Evolutionary conservation across 2,329 filamentous ascomycete species (phyloP).

Genomic region (Apiospora koreana): DNA sequence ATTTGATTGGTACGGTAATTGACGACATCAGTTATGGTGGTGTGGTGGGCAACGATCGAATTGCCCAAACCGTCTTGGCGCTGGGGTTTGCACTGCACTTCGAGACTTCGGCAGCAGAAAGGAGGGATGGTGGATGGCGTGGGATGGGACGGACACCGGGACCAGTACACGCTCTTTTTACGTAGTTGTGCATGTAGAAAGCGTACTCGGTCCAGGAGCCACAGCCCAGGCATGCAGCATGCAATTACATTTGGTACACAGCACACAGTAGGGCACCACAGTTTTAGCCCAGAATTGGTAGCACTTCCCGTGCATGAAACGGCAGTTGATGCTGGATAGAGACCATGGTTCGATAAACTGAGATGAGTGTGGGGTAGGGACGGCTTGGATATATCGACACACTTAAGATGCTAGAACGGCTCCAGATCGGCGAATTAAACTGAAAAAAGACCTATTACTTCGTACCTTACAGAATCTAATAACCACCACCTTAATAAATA

Average conservation of each 20-base stretch:
- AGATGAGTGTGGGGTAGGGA: slow-evolving; percentile 5
- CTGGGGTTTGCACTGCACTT: too few relatives aligned
- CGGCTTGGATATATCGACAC: background rate
- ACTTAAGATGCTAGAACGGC: background rate
- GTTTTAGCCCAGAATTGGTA: background rate
- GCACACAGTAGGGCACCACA: background rate
- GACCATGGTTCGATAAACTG: slow-evolving; percentile 7
- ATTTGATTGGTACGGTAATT: background rate
- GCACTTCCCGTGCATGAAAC: slow-evolving; percentile 3
- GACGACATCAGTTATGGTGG: too few relatives aligned
- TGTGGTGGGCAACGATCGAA: background rate
- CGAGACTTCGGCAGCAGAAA: background rate
- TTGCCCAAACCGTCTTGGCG: slow-evolving; percentile 1
- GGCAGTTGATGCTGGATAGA: slow-evolving; percentile 4
- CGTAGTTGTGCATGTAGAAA: background rate
- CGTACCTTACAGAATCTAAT: too few relatives aligned
- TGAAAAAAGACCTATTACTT: too few relatives aligned
- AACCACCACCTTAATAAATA: too few relatives aligned
- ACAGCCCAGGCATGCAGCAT: background rate
- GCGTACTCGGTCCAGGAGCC: background rate
- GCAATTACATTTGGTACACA: too few relatives aligned
- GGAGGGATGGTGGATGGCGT: background rate
- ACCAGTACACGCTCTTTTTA: background rate
- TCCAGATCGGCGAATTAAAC: too few relatives aligned
- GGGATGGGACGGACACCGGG: background rate